phyloP scores from a whole-genome alignment of 2,329 filamentous ascomycete species.

The Macroventuria anomochaeta region DNA sequence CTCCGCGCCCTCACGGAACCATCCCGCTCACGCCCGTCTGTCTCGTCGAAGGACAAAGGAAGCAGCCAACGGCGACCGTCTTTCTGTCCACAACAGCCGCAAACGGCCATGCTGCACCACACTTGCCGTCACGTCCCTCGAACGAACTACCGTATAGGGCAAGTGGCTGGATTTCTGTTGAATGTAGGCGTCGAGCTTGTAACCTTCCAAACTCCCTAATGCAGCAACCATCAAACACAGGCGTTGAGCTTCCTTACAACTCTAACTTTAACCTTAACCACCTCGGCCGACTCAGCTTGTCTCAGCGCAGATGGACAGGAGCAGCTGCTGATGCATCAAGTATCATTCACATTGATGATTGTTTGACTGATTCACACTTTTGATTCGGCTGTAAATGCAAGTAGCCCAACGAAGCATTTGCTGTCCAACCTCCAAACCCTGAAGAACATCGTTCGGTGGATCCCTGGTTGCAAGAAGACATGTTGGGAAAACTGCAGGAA shows the following conservation, averaged over 20 bases:
- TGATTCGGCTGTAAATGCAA: too few species aligned
- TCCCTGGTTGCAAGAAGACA: too few species aligned
- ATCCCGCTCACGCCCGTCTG: not conserved
- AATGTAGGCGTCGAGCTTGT: constrained; percentile 13
- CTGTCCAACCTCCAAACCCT: too few species aligned
- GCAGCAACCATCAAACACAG: constrained; percentile 8
- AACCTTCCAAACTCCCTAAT: constrained; percentile 10
- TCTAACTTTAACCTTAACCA: constrained; percentile 4
- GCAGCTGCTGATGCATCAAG: not conserved
- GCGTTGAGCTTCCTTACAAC: constrained; percentile 11
- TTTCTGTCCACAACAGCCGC: constrained; percentile 4
- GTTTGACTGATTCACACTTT: too few species aligned
- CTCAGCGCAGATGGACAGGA: not conserved
- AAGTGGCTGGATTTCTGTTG: constrained; percentile 2
- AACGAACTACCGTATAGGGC: constrained; percentile 1
- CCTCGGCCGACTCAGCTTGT: not conserved
- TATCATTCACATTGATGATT: too few species aligned
- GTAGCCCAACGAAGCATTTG: too few species aligned
- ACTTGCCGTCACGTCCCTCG: not conserved
- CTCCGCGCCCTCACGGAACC: not conserved
- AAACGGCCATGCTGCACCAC: constrained; percentile 1
- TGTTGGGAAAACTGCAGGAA: too few species aligned
- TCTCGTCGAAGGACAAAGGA: constrained; percentile 4
- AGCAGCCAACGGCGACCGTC: not conserved
- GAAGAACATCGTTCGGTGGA: too few species aligned